Evolutionary conservation across 768 basidiomycete species (phyloP), one percentile per base, ranked within the genome.

Genomic region (Rhodotorula taiwanensis): DNA sequence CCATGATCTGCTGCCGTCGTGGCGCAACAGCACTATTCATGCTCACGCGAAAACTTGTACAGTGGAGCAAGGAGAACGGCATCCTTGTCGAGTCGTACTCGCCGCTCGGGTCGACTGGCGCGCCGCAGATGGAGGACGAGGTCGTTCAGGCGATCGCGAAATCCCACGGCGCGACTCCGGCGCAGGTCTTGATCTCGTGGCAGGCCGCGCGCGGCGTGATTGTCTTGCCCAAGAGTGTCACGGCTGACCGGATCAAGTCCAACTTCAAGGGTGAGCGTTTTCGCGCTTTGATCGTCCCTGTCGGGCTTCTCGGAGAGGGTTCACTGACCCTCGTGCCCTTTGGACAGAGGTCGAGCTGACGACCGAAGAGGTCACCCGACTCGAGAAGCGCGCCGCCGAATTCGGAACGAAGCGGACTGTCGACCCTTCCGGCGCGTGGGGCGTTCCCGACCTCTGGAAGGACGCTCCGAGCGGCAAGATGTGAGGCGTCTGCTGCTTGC

Each of bases 141-240:
- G 83, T 89, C 52, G 76, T 77, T n/a, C 31, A 58, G 33, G 64
- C 64, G 51, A 66, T 75, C 54, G 75, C 75, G 9, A 56, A 72
- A 25, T 66, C 70, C 41, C 55, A 75, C 66, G 77, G 78, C 39
- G 85, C 83, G 8, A 85, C 85, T 2, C 78, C 87, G 4, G 89
- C 88, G 0, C 87, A 92, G 75, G 85, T 92, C 39, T 79, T 92
- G 54, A 77, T 94, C 64, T 86, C 87, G 1, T 93, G 89, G 89
- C 85, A 83, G 21, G 82, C 77, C 44, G 74, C 83, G 65, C 80
- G 87, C 41, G 89, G 89, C 16, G 85, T 84, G 75, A 84, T 83
- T 14, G 86, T 87, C 28, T 77, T 91, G 44, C 80, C 87, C 30
- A 90, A 90, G 78, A 86, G 84, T 7, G 88, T 89, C 45, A 88